Evolutionary conservation across 2,329 filamentous ascomycete genomes (phyloP).

Genomic region (Metarhizium rileyi): DNA sequence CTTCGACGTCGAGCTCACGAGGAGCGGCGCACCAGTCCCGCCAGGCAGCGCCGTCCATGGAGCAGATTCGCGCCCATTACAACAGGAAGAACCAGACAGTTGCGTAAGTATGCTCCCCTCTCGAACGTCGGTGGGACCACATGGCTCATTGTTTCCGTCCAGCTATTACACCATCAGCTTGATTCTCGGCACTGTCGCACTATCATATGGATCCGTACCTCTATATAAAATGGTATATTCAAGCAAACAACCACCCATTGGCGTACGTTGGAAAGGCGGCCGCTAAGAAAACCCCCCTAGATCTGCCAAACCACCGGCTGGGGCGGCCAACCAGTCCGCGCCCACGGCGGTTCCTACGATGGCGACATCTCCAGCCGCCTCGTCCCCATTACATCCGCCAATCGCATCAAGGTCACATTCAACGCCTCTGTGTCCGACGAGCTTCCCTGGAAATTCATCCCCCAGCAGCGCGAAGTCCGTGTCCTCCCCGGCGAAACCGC

Average conservation of each 20-base stretch:
- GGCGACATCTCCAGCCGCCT: slow-evolving; percentile 67
- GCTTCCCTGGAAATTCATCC: slow-evolving; percentile 92
- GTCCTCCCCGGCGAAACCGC: slow-evolving; percentile 95
- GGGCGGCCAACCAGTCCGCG: slow-evolving; percentile 86
- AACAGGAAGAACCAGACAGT: slow-evolving; percentile 57
- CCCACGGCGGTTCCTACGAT: slow-evolving; percentile 46
- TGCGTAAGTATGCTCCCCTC: slow-evolving; percentile 19
- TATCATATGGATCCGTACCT: slow-evolving; percentile 76
- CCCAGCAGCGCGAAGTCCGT: slow-evolving; percentile 92
- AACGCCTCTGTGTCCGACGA: slow-evolving; percentile 91
- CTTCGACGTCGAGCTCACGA: slow-evolving; percentile 20
- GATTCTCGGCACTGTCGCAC: slow-evolving; percentile 68
- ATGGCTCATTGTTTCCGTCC: background rate
- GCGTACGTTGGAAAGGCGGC: background rate
- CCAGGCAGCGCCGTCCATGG: slow-evolving; percentile 38
- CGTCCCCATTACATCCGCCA: slow-evolving; percentile 67
- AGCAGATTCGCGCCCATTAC: slow-evolving; percentile 54
- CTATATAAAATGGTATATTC: slow-evolving; percentile 73
- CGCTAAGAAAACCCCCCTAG: slow-evolving; percentile 15
- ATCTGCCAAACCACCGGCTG: slow-evolving; percentile 82
- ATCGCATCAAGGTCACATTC: slow-evolving; percentile 90
- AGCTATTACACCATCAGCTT: slow-evolving; percentile 69
- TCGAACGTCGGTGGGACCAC: background rate
- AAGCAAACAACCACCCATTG: background rate
- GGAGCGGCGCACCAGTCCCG: slow-evolving; percentile 16